Conservation (phyloP, 2,329 filamentous ascomycete genomes). For the Orbilia quercus region DNA sequence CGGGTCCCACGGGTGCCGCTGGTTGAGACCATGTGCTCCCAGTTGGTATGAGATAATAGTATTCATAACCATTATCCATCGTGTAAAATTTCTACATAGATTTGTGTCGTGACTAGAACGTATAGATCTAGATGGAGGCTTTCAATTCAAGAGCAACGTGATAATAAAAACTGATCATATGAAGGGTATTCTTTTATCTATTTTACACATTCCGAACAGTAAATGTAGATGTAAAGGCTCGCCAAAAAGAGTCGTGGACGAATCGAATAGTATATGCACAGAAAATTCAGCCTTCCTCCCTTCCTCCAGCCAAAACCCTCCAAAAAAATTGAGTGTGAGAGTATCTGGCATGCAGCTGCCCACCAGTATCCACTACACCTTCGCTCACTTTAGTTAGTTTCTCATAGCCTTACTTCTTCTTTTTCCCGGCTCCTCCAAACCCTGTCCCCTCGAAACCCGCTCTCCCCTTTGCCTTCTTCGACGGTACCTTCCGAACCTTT, state of each 20-base stretch:
- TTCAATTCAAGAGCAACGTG: slow-evolving; percentile 13
- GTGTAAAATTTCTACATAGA: too few relatives aligned
- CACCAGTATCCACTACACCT: not conserved
- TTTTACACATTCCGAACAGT: slow-evolving; percentile 30
- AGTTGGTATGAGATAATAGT: too few relatives aligned
- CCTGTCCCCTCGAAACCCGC: slow-evolving; percentile 71
- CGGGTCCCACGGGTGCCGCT: too few relatives aligned
- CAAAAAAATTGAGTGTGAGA: too few relatives aligned
- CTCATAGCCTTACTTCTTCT: slow-evolving; percentile 62
- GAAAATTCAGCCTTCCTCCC: slow-evolving; percentile 1
- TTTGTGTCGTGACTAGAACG: not conserved
- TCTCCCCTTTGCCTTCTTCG: slow-evolving; percentile 64
- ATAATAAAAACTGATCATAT: not conserved
- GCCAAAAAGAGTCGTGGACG: not conserved
- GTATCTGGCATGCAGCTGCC: too few relatives aligned
- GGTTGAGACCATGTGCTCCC: too few relatives aligned
- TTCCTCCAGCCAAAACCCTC: too few relatives aligned
- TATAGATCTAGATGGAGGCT: not conserved
- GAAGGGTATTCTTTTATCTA: slow-evolving; percentile 45
- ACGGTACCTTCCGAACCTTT: slow-evolving; percentile 68
- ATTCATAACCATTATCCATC: too few relatives aligned
- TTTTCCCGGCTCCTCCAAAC: slow-evolving; percentile 70
- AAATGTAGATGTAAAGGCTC: slow-evolving; percentile 10
- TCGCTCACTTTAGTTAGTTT: not conserved
- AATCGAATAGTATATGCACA: slow-evolving; percentile 21